Base-by-base conservation (phyloP, 768 basidiomycete genomes). In the Arthromyces matolae region DNA sequence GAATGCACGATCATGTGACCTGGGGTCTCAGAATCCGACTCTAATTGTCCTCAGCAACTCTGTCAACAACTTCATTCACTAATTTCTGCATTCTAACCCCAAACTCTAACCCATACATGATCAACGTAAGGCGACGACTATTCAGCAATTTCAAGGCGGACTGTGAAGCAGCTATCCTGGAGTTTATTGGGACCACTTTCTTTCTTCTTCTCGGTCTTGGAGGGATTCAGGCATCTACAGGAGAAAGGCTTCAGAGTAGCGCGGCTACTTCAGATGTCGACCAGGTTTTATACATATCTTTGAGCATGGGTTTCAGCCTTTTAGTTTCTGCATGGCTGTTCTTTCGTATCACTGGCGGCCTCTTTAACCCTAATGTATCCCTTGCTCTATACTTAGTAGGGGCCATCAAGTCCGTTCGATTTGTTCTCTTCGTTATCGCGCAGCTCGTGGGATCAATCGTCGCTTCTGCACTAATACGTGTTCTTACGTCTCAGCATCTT, bases 171-270 rank as follows among this genome's bases (percentile, higher is more conserved):
- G 80, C 80, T 3, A 49, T 62, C n/a, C 66, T 83, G 19, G 83
- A 84, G 55, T 79, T 79, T 47, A 58, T 81, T 31, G 80, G 83
- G 19, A 84, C 83, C 3, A 68, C 73, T 0, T 66, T 79, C 48
- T 86, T 87, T 64, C 71, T 86, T 22, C 70, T 82, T n/a, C 71
- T 85, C 33, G 84, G 79, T 8, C 70, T 83, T 3, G 83, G 84
- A 2, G 81, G 81, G 2, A 76, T 81, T 18, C 84, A 87, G 58
- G 80, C 80, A 3, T 69, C 77, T 1, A 64, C 71, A 5, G 60
- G 64, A 8, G 73, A 71, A 50, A 59, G 59, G n/a, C 45, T 56
- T 23, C 46, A 58, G 41, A 61, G 60, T 42, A 29, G 24, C n/a
- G 41, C 48, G 10, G 52, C 43, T 18, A 58, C 64, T 5, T 64